Base-by-base conservation (phyloP, 1,139 yeast genomes). In the Nakaseomyces delphensis region DNA sequence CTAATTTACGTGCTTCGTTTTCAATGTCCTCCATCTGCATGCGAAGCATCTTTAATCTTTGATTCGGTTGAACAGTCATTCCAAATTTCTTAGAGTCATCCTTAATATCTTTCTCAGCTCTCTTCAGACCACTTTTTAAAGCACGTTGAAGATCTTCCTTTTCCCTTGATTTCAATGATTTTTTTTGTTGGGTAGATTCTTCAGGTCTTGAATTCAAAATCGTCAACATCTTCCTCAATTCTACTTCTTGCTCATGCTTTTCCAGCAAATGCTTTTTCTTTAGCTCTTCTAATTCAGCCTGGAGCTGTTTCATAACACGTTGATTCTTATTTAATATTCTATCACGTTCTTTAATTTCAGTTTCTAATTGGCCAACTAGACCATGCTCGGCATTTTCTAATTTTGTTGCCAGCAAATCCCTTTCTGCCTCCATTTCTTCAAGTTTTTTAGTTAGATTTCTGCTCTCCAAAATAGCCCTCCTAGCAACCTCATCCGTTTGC, bases 401-500 rank as follows among this genome's bases (percentile, higher is more conserved):
- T 59, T 85, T 84, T 43, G 78, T 69, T 18, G 81, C 74, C 65
- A 89, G 71, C 38, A 79, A 80, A 54, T 86, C 96, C 43, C 93
- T 73, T 59, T 89, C 96, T 1, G 94, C 93, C 33, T 77, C 73
- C 6, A 94, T 84, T 54, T 83, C 87, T 53, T 83, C 94, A 0
- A 85, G 83, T 35, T 73, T 70, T 53, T 76, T 79, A 38, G 76
- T 75, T 36, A 81, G 73, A 23, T 74, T 79, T 50, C 79, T 79
- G 14, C 82, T 79, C 51, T 89, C 96, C 38, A 73, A 64, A 43
- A 83, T 68, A 0, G 96, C 95, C 45, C 81, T 73, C 43, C 83
- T 70, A 16, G 95, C 96, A 62, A 83, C 83, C 47, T 87, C 96
- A 62, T 91, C 98, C 0, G 96, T 85, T 52, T 81, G 81, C 62